These are phyloP conservation scores for Tolypocladium endophyticum DNA, from an alignment of 2,329 filamentous ascomycete species.

Conservation along the genomic window DNA sequence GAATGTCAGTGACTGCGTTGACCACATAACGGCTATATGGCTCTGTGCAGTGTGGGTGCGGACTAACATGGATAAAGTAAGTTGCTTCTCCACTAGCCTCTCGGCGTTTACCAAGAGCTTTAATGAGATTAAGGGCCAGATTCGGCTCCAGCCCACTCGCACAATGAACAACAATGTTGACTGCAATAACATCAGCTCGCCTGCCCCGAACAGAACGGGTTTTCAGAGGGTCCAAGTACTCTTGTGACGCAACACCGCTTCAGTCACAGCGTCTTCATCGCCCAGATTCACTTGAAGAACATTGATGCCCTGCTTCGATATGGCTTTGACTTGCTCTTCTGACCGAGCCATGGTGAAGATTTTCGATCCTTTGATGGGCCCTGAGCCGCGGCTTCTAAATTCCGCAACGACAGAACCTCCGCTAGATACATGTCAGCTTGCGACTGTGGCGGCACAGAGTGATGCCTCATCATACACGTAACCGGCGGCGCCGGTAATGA, in stretches of 20 bases:
- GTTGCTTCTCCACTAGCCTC: not conserved
- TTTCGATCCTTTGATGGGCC: not conserved
- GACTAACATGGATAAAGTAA: not conserved
- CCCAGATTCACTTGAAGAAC: not conserved
- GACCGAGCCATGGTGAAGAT: not conserved
- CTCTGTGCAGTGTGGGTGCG: too few species aligned
- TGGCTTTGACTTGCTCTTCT: not conserved
- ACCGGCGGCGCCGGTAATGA: not conserved
- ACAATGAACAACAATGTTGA: not conserved
- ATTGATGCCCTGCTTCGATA: not conserved
- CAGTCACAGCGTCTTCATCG: not conserved
- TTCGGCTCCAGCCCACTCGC: not conserved
- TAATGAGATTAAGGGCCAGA: not conserved
- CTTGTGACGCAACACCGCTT: not conserved
- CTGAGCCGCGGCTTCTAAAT: not conserved
- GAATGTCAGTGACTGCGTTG: not conserved
- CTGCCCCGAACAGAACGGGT: too few species aligned
- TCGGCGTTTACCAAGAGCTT: not conserved
- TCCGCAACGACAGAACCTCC: not conserved
- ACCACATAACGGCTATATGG: not conserved
- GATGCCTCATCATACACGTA: not conserved
- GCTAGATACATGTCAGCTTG: not conserved
- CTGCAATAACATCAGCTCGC: not conserved
- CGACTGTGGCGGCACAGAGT: not conserved
- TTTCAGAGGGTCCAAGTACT: not conserved